Evolutionary conservation across 305 asterid genomes (phyloP), one percentile per base, ranked within the genome.

Genomic region (Plantago coronopus): DNA sequence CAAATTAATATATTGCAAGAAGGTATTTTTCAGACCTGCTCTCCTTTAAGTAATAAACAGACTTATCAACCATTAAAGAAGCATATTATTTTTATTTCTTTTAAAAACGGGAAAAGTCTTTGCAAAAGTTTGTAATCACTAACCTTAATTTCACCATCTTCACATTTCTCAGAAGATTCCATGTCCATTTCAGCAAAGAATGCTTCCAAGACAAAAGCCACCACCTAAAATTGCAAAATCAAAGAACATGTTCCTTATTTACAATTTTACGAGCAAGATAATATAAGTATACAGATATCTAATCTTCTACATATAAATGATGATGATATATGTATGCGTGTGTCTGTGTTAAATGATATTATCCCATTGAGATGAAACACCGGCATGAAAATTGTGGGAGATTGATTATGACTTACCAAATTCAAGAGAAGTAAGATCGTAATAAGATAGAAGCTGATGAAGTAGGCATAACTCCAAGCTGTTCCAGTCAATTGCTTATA

Each of bases 171-270:
- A 64, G 77, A 43, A 51, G 79, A 42, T 83, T 93, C 99, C n/a
- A 93, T 77, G 59, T 87, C 97, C 87, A 93, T 74, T 78, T 93
- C 99, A 62, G 96, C 96, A 63, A 89, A 91, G 83, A 93, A 93
- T 63, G 99, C 99, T 76, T 93, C 99, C 90, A 89, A 81, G 66
- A 93, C 96, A 81, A 93, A 93, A 56, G 99, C 97, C 69, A 93
- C 81, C 74, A 93, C 91, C 99, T 93, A 86, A 66, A 74, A 58
- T 47, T 54, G 54, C 19, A 21, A 44, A 47, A 62, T 38, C 29
- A 48, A 5, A n/a, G n/a, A n/a, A n/a, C n/a, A n/a, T n/a, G n/a
- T n/a, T n/a, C n/a, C n/a, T n/a, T n/a, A n/a, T n/a, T n/a, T n/a
- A n/a, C n/a, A n/a, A n/a, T n/a, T n/a, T n/a, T n/a, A n/a, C n/a